These are phyloP conservation scores for Sphaceloma murrayae DNA, from an alignment of 2,329 filamentous ascomycete genomes.

Conservation along the genomic window DNA sequence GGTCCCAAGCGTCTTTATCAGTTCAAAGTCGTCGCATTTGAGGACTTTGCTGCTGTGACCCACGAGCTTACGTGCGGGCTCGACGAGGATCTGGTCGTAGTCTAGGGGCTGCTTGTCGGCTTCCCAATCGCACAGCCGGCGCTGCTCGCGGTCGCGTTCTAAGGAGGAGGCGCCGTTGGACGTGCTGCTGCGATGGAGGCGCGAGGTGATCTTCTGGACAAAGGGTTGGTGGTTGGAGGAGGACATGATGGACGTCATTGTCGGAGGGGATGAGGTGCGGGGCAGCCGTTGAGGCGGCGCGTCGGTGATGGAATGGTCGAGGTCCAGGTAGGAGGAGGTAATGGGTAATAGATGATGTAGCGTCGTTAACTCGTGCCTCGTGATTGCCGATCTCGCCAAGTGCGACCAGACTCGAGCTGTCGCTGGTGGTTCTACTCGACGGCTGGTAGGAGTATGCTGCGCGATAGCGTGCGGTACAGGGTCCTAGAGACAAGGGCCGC, in stretches of 20 bases:
- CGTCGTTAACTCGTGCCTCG: conserved; percentile 2
- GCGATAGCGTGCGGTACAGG: neutral
- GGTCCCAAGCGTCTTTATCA: conserved; percentile 67
- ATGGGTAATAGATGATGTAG: conserved; percentile 6
- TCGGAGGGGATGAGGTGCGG: neutral
- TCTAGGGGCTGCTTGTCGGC: conserved; percentile 36
- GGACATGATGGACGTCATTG: conserved; percentile 17
- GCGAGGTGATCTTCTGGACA: conserved; percentile 28
- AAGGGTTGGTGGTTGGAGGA: conserved; percentile 18
- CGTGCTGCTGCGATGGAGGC: conserved; percentile 28
- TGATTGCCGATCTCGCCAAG: neutral
- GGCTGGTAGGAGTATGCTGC: neutral
- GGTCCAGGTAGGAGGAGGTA: neutral
- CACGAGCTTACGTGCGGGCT: conserved; percentile 37
- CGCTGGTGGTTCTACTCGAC: neutral
- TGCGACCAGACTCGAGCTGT: neutral
- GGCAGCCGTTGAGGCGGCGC: conserved; percentile 2
- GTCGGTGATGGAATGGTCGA: neutral
- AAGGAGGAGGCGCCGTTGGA: conserved; percentile 22
- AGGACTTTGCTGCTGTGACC: conserved; percentile 40
- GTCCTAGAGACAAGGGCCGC: conserved; percentile 11
- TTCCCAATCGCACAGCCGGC: conserved; percentile 38
- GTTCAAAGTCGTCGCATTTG: conserved; percentile 54
- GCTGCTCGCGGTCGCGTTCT: conserved; percentile 40
- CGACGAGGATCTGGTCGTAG: conserved; percentile 35